A percentile compares a stretch with the other conserved stretches of the same genome.
phyloP scores from a whole-genome alignment of 2,329 filamentous ascomycete species.

The Penicillium griseofulvum region DNA sequence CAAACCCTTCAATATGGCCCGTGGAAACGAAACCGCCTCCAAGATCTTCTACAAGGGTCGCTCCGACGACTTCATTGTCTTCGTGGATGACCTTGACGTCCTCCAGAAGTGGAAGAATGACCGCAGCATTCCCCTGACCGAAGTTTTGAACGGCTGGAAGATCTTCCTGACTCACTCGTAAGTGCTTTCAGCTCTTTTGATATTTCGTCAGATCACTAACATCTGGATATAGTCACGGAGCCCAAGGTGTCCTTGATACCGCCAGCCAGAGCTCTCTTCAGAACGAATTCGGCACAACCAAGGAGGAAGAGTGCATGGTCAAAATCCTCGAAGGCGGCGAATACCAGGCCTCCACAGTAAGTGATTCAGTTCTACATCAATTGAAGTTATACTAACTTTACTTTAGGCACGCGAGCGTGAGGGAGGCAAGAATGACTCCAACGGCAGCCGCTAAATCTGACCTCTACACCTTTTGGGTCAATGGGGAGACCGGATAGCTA shows the following conservation, averaged over 20 bases:
- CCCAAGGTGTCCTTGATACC: conserved; percentile 72
- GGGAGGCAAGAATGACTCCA: conserved; percentile 30
- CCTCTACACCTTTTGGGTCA: neutral
- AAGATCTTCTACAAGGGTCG: conserved; percentile 86
- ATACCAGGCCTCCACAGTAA: conserved; percentile 61
- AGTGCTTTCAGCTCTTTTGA: conserved; percentile 36
- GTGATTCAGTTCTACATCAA: conserved; percentile 23
- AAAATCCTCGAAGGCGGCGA: conserved; percentile 76
- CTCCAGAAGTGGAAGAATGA: conserved; percentile 82
- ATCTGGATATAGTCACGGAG: conserved; percentile 68
- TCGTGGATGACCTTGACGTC: conserved; percentile 47
- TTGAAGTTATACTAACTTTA: conserved; percentile 6
- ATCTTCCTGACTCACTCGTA: conserved; percentile 88
- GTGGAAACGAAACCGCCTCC: conserved; percentile 66
- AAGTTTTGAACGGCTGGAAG: conserved; percentile 86
- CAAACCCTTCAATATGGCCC: conserved; percentile 55
- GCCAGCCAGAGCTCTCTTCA: conserved; percentile 74
- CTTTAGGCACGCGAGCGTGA: conserved; percentile 31
- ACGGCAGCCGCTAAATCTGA: conserved; percentile 25
- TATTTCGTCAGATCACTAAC: neutral
- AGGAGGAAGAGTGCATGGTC: conserved; percentile 77
- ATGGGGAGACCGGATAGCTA: neutral
- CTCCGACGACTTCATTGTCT: conserved; percentile 67
- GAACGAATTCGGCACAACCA: conserved; percentile 79
- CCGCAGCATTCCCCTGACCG: conserved; percentile 71